Evolutionary conservation across 2,329 filamentous ascomycete genomes (phyloP).

Genomic region (Ceratocystiopsis sp.): DNA sequence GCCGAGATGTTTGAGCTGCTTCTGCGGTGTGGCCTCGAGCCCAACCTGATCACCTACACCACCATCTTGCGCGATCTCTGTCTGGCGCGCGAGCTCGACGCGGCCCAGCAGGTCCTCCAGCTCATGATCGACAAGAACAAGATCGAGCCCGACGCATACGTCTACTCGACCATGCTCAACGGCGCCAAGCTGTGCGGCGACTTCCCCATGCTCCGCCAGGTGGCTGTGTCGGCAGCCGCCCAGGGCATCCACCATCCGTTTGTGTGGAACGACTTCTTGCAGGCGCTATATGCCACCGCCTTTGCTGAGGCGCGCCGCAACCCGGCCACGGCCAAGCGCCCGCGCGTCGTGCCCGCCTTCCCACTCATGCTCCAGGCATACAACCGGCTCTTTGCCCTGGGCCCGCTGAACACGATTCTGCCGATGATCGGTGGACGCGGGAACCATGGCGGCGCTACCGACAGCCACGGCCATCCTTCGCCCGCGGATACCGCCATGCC

Average conservation of each 20-base stretch:
- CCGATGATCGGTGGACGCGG: slow-evolving; percentile 1
- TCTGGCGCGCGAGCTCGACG: slow-evolving; percentile 41
- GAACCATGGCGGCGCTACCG: not conserved
- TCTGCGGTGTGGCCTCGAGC: slow-evolving; percentile 40
- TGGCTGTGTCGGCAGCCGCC: slow-evolving; percentile 34
- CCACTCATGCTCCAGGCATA: slow-evolving; percentile 32
- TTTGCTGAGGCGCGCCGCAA: slow-evolving; percentile 20
- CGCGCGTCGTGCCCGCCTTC: slow-evolving; percentile 24
- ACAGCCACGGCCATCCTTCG: not conserved
- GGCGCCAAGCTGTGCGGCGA: slow-evolving; percentile 46
- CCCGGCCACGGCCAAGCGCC: slow-evolving; percentile 12
- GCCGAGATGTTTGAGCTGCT: slow-evolving; percentile 38
- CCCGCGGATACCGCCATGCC: not conserved
- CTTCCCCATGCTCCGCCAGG: slow-evolving; percentile 32
- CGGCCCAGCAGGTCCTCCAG: slow-evolving; percentile 48
- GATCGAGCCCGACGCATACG: slow-evolving; percentile 45
- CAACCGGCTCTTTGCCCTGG: slow-evolving; percentile 27
- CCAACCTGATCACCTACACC: slow-evolving; percentile 47
- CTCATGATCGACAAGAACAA: slow-evolving; percentile 41
- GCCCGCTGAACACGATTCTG: slow-evolving; percentile 25
- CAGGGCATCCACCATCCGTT: slow-evolving; percentile 28
- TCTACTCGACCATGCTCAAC: slow-evolving; percentile 53
- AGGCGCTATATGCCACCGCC: slow-evolving; percentile 29
- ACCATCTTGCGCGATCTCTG: slow-evolving; percentile 57
- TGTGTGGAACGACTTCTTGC: slow-evolving; percentile 34